Conservation (phyloP, 2,329 filamentous ascomycete species). For the Mycosphaerelloides madeirae region DNA sequence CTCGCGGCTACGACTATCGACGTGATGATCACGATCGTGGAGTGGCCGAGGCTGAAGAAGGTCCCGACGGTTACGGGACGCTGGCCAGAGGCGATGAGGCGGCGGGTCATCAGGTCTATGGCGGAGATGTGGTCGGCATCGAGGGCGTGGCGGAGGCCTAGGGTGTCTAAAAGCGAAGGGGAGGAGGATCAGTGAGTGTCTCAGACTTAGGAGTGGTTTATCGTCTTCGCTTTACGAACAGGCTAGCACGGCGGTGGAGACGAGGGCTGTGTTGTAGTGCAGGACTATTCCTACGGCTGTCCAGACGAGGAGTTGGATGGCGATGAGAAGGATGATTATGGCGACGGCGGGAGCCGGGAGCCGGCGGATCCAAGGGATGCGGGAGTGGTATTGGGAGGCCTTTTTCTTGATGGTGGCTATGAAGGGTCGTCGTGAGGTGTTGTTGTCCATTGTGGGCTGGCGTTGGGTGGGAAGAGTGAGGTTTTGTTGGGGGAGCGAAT, state of each 20-base stretch:
- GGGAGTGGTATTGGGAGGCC: conserved; percentile 42
- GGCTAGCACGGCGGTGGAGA: conserved; percentile 75
- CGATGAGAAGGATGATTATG: conserved; percentile 51
- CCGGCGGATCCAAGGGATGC: conserved; percentile 51
- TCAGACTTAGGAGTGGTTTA: no score
- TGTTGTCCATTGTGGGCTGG: conserved; percentile 9
- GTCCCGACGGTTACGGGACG: conserved; percentile 87
- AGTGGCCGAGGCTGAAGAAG: conserved; percentile 90
- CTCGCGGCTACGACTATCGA: conserved; percentile 90
- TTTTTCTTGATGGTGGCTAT: conserved; percentile 16
- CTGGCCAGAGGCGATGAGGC: conserved; percentile 79
- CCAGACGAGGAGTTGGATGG: conserved; percentile 56
- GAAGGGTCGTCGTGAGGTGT: conserved; percentile 7
- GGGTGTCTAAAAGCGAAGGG: no score
- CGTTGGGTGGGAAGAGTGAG: neutral
- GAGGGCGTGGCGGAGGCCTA: conserved; percentile 89
- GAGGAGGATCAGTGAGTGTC: no score
- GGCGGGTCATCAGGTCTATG: conserved; percentile 91
- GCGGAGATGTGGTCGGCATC: conserved; percentile 93
- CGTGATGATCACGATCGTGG: conserved; percentile 85
- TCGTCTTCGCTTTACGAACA: no score
- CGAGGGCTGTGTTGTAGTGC: conserved; percentile 49
- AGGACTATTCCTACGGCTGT: conserved; percentile 54
- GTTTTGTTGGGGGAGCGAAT: neutral
- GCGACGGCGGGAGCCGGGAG: conserved; percentile 54